These are phyloP conservation scores for Hypoxylon subgilvum DNA, from an alignment of 495 filamentous ascomycete species.

Conservation along the genomic window DNA sequence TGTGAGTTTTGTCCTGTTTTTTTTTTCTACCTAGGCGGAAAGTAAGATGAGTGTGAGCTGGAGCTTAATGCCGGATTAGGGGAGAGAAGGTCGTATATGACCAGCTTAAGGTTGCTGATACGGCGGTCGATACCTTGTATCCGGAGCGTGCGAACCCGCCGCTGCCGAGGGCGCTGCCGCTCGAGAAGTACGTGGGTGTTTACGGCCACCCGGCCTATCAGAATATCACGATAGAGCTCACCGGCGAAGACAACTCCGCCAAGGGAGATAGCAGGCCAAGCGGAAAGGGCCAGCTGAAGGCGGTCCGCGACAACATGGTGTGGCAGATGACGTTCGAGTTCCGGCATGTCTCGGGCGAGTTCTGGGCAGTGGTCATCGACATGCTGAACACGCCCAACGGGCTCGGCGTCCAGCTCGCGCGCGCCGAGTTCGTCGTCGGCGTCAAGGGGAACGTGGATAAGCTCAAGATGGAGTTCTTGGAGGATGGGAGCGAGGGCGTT, in stretches of 20 bases:
- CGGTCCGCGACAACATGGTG: constrained; percentile 31
- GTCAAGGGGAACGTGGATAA: constrained; percentile 41
- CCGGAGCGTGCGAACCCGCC: constrained; percentile 40
- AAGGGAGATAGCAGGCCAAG: not conserved
- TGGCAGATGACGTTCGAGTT: constrained; percentile 40
- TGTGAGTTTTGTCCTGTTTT: constrained; percentile 24
- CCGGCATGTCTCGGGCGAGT: constrained; percentile 45
- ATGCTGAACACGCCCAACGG: constrained; percentile 24
- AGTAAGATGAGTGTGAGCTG: not conserved
- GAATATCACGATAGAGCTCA: constrained; percentile 42
- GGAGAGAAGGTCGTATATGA: constrained; percentile 4
- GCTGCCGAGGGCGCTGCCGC: constrained; percentile 40
- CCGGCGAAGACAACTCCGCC: not conserved
- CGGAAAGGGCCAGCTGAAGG: constrained; percentile 28
- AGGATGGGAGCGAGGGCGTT: constrained; percentile 40
- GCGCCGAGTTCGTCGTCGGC: constrained; percentile 50
- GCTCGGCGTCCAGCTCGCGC: constrained; percentile 26
- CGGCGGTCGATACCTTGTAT: constrained; percentile 38
- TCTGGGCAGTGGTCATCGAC: constrained; percentile 41
- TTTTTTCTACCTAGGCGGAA: constrained; percentile 10
- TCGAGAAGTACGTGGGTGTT: constrained; percentile 47
- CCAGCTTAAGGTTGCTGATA: constrained; percentile 36
- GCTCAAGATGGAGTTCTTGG: constrained; percentile 44
- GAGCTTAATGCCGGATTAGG: constrained; percentile 8
- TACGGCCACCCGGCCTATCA: constrained; percentile 53